A percentile compares a stretch with the other conserved stretches of the same genome.
Evolutionary conservation across 2,329 filamentous ascomycete genomes (phyloP).

Genomic region (Trichoderma sp.): DNA sequence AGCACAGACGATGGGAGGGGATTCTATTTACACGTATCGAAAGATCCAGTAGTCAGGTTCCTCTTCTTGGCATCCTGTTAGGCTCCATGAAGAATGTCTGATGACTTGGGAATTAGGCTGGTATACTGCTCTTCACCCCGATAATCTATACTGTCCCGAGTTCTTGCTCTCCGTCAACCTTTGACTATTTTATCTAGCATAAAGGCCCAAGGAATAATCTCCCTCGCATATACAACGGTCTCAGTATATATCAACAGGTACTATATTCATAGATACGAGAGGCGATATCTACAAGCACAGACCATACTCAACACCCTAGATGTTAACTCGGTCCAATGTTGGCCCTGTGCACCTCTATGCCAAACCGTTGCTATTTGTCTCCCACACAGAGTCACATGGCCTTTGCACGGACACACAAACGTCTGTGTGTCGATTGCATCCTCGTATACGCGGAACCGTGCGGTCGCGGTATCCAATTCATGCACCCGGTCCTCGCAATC

Average conservation of each 20-base stretch:
- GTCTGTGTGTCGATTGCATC: not conserved
- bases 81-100: not conserved
- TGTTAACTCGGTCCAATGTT: not conserved
- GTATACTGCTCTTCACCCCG: not conserved
- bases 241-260: not conserved
- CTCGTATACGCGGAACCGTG: not conserved
- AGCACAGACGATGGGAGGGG: not conserved
- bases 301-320: not conserved
- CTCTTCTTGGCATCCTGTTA: not conserved
- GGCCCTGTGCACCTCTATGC: not conserved
- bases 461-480: not conserved
- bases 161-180: not conserved
- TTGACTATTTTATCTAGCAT: not conserved
- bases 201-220: not conserved
- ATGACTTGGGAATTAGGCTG: not conserved
- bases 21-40: not conserved
- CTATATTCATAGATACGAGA: not conserved
- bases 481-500: not conserved
- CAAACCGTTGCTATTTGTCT: not conserved
- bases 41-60: not conserved
- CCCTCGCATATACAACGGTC: not conserved
- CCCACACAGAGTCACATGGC: not conserved
- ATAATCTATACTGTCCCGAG: not conserved
- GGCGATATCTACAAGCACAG: not conserved
- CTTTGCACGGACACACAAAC: not conserved